A percentile compares a stretch with the other conserved stretches of the same genome.
phyloP scores from a whole-genome alignment of 805 yeast species.

The Candida wancherniae region DNA sequence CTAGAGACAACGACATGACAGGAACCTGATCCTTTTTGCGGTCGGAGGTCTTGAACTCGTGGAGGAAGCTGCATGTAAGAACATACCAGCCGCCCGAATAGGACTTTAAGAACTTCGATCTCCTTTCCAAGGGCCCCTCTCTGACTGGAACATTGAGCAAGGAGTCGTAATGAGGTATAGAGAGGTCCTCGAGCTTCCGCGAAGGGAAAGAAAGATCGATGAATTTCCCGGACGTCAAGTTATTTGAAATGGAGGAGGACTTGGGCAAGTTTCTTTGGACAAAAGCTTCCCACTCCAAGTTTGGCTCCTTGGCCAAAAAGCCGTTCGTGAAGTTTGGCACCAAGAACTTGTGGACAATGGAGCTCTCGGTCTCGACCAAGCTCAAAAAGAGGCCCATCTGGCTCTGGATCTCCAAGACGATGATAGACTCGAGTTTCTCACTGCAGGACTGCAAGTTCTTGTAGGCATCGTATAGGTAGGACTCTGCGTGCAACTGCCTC shows the following conservation, averaged over 20 bases:
- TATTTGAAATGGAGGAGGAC: constrained; percentile 23
- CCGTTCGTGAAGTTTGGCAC: constrained; percentile 52
- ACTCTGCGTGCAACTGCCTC: constrained; percentile 77
- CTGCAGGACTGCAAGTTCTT: constrained; percentile 84
- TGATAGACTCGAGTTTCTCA: constrained; percentile 78
- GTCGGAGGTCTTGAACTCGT: constrained; percentile 83
- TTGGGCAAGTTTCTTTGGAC: constrained; percentile 56
- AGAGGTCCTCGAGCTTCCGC: constrained; percentile 44
- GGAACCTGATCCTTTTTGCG: constrained; percentile 78
- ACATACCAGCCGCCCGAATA: constrained; percentile 90
- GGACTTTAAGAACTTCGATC: constrained; percentile 88
- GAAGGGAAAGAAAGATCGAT: constrained; percentile 37
- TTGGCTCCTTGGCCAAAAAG: constrained; percentile 70
- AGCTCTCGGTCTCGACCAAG: constrained; percentile 67
- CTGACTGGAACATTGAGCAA: constrained; percentile 60
- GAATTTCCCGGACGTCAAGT: constrained; percentile 32
- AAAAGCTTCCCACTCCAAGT: constrained; percentile 86
- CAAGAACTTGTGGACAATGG: constrained; percentile 60
- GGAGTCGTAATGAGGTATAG: constrained; percentile 64
- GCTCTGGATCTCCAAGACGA: constrained; percentile 79
- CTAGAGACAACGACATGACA: constrained; percentile 74
- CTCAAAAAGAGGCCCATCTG: constrained; percentile 71
- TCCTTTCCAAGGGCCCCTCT: constrained; percentile 79
- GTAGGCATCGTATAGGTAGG: constrained; percentile 82
- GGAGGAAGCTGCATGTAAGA: constrained; percentile 79